These are phyloP conservation scores for Stenocarpella maydis DNA, from an alignment of 2,329 filamentous ascomycete genomes.

Conservation along the genomic window DNA sequence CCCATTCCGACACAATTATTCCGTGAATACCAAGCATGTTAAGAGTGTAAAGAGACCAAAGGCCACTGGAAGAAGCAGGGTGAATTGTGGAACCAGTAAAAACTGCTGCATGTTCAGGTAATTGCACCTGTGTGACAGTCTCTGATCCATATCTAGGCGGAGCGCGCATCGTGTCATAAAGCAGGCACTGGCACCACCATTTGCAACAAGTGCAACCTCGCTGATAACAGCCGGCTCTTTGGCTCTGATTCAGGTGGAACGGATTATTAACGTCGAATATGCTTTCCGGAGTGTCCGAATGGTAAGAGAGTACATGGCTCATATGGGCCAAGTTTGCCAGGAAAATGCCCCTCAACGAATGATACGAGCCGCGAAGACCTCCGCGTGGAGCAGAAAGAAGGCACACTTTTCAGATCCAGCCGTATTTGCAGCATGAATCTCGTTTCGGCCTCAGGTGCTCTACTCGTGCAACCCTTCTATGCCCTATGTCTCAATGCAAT, in stretches of 20 bases:
- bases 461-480: conserved; percentile 33
- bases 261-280: neutral
- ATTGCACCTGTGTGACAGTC: neutral
- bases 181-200: conserved; percentile 27
- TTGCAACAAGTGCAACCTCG: conserved; percentile 17
- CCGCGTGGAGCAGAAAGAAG: conserved; percentile 27
- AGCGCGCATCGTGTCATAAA: conserved; percentile 34
- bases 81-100: neutral
- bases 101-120: neutral
- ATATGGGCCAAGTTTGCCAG: conserved; percentile 22
- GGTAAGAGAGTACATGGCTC: conserved; percentile 26
- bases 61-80: neutral
- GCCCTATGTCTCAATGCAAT: conserved; percentile 29
- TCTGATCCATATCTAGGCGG: neutral
- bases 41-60: neutral
- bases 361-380: conserved; percentile 29
- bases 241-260: neutral
- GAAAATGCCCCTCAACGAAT: conserved; percentile 28
- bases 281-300: neutral
- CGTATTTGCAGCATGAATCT: too few relatives aligned
- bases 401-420: conserved; percentile 23
- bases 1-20: neutral
- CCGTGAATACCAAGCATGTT: neutral
- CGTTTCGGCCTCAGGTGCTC: too few relatives aligned
- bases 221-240: neutral